Evolutionary conservation across 2,329 filamentous ascomycete species (phyloP).

Genomic region (Pseudopithomyces maydicus): DNA sequence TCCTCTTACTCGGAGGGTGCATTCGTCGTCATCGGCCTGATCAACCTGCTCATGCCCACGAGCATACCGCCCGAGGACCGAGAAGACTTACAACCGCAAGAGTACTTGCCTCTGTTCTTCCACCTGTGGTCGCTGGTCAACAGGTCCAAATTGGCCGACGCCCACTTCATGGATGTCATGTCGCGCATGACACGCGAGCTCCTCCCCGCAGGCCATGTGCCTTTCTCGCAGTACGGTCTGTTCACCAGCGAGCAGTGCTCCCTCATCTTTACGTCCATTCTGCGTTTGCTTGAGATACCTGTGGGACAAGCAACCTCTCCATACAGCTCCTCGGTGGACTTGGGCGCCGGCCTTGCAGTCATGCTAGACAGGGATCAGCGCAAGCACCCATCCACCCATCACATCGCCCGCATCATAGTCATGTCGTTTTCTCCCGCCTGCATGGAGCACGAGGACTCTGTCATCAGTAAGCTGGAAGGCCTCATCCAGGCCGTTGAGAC

Average conservation of each 20-base stretch:
- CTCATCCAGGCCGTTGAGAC: constrained; percentile 95
- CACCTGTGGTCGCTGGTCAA: constrained; percentile 95
- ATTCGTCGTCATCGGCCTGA: constrained; percentile 85
- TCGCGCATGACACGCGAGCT: constrained; percentile 87
- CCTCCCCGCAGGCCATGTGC: constrained; percentile 72
- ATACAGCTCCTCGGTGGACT: constrained; percentile 80
- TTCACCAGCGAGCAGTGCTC: constrained; percentile 92
- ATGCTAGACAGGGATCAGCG: constrained; percentile 91
- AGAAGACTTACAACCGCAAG: constrained; percentile 79
- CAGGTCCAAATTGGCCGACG: constrained; percentile 84
- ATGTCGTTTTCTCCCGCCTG: constrained; percentile 90
- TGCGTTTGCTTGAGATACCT: constrained; percentile 90
- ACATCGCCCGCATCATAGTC: constrained; percentile 90
- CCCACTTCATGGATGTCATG: constrained; percentile 85
- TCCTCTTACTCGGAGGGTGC: constrained; percentile 90
- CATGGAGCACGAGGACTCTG: constrained; percentile 75
- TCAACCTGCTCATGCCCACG: constrained; percentile 89
- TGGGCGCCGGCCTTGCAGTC: constrained; percentile 79
- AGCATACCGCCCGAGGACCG: constrained; percentile 74
- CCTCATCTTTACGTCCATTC: constrained; percentile 87
- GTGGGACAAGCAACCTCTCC: constrained; percentile 95
- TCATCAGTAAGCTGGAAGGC: constrained; percentile 84
- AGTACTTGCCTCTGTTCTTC: constrained; percentile 92
- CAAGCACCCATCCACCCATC: constrained; percentile 89
- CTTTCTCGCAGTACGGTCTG: constrained; percentile 85